phyloP scores from a whole-genome alignment of 192 early-diverging fungal species.

The Dissophora ornata region DNA sequence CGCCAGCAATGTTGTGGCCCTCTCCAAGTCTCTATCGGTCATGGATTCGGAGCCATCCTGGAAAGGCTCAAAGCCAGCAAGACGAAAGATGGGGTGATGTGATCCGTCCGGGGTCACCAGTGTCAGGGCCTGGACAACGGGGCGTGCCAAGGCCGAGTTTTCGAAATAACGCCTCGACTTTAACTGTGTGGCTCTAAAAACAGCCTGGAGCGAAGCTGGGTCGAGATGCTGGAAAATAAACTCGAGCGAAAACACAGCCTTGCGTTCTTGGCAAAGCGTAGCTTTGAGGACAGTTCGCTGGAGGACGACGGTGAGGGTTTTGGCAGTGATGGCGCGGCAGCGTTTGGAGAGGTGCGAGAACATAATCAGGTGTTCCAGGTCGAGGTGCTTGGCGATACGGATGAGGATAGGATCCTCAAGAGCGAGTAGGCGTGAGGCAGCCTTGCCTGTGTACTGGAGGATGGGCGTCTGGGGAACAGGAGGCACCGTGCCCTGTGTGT shows the following conservation, averaged over 20 bases:
- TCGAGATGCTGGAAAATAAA: slow-evolving; percentile 55
- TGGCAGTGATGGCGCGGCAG: slow-evolving; percentile 48
- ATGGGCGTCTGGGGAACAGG: slow-evolving; percentile 46
- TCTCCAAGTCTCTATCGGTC: slow-evolving; percentile 40
- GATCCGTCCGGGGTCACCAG: slow-evolving; percentile 43
- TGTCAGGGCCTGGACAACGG: slow-evolving; percentile 47
- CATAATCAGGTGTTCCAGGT: slow-evolving; percentile 22
- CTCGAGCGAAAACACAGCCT: slow-evolving; percentile 51
- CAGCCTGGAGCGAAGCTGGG: slow-evolving; percentile 46
- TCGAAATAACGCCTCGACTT: slow-evolving; percentile 53
- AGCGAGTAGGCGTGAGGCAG: slow-evolving; percentile 35
- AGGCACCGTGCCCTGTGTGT: slow-evolving; percentile 41
- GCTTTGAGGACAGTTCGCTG: slow-evolving; percentile 51
- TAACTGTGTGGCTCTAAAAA: slow-evolving; percentile 46
- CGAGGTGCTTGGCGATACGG: slow-evolving; percentile 35
- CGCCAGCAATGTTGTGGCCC: slow-evolving; percentile 33
- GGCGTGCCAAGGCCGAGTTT: slow-evolving; percentile 48
- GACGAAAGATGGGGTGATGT: slow-evolving; percentile 44
- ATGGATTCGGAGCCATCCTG: slow-evolving; percentile 21
- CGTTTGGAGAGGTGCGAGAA: slow-evolving; percentile 51
- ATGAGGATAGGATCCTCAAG: slow-evolving; percentile 48
- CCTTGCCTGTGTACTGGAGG: slow-evolving; percentile 43
- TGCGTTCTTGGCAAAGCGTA: slow-evolving; percentile 53
- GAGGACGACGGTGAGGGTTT: slow-evolving; percentile 40
- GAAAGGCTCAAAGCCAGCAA: slow-evolving; percentile 33